Evolutionary conservation across 2,329 filamentous ascomycete species (phyloP), one percentile per base, ranked within the genome.

Genomic region (Reticulascus tulasneorum): DNA sequence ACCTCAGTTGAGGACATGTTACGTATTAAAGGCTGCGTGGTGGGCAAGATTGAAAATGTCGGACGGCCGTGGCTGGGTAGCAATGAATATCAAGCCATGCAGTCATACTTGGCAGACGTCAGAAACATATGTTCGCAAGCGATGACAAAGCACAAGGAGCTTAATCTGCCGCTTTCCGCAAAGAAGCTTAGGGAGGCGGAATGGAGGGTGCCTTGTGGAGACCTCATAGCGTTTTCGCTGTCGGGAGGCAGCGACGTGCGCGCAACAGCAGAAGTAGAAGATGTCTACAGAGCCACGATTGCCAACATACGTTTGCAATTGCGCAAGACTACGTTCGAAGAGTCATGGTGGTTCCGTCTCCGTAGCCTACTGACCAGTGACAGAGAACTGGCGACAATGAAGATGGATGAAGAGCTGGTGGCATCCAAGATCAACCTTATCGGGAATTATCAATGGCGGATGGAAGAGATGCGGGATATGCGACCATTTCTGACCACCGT

Each of bases 181-280:
- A 22, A 21, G 13, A 29, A 37, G 10, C 40, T 22, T 2, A 19
- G 15, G 6, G 37, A 45, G 19, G 36, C 40, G n/a, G 19, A n/a
- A n/a, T 44, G 43, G 43, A 24, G 40, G 10, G 33, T 44, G 15
- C 40, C 43, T 0, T 23, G 40, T 6, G 37, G 18, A 9, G 40
- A 45, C 17, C 20, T 38, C 13, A n/a, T n/a, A n/a, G n/a, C n/a
- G n/a, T n/a, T n/a, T n/a, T n/a, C n/a, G n/a, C n/a, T n/a, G n/a
- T n/a, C n/a, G n/a, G n/a, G n/a, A n/a, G n/a, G n/a, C n/a, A n/a
- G n/a, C n/a, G n/a, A n/a, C n/a, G n/a, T n/a, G n/a, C n/a, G n/a
- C n/a, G n/a, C n/a, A n/a, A n/a, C 37, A 34, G 11, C 39, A 23
- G 35, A 42, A 19, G 7, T 16, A 15, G 6, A 16, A 15, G n/a